Percentiles rank a stretch among this genome's conserved stretches.
Evolutionary conservation across 805 yeast species (phyloP).

Genomic region (Saccharomycopsis lassenensis): DNA sequence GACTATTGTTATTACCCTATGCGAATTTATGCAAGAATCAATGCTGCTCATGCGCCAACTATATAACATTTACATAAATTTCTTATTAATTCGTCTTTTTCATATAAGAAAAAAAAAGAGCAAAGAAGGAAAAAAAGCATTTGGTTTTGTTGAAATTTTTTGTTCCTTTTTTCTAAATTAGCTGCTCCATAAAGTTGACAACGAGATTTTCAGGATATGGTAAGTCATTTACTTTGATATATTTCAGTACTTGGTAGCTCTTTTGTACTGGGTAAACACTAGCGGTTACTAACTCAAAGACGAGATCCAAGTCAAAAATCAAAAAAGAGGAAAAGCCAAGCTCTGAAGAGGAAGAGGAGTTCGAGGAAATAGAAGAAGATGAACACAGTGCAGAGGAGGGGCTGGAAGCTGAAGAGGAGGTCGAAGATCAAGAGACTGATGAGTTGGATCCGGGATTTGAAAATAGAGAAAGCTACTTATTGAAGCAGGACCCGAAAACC

Average conservation of each 20-base stretch:
- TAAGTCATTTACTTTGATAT: neutral
- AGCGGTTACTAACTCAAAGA: neutral
- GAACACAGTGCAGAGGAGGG: neutral
- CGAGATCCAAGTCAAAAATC: neutral
- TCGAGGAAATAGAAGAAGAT: neutral
- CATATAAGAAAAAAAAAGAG: slow-evolving; percentile 3
- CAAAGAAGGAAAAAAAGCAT: neutral
- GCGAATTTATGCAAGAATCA: too few species aligned
- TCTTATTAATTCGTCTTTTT: too few species aligned
- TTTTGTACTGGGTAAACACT: neutral
- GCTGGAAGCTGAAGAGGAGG: slow-evolving; percentile 2
- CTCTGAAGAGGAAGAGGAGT: neutral
- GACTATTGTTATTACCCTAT: too few species aligned
- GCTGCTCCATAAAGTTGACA: neutral
- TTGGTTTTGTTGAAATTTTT: neutral
- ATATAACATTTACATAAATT: slow-evolving; percentile 6
- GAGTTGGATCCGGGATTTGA: neutral
- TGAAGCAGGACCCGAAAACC: slow-evolving; percentile 16
- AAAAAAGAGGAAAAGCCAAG: too few species aligned
- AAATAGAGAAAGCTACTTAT: slow-evolving; percentile 5
- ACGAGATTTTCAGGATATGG: neutral
- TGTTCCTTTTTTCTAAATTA: neutral
- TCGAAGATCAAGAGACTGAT: neutral
- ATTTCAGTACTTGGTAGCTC: neutral
- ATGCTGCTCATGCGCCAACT: too few species aligned